phyloP scores from a whole-genome alignment of 2,329 filamentous ascomycete species.

The Plectosphaerella cucumerina region DNA sequence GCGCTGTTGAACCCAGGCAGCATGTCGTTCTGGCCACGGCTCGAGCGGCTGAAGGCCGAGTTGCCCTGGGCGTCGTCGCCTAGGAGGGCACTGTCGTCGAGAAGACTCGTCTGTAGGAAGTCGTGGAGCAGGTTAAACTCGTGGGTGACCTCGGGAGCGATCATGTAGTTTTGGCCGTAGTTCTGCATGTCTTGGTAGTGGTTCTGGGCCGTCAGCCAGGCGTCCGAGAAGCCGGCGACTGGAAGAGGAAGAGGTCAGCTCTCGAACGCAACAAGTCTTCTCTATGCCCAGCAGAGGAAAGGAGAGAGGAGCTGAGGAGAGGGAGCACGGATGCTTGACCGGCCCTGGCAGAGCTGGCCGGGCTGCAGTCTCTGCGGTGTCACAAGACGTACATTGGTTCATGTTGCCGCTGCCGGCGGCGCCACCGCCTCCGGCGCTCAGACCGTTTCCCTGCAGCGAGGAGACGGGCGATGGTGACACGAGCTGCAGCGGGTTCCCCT shows the following conservation, averaged over 20 bases:
- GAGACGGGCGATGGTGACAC: slow-evolving; percentile 69
- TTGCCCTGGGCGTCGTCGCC: slow-evolving; percentile 61
- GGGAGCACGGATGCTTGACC: background rate
- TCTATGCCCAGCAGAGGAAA: slow-evolving; percentile 2
- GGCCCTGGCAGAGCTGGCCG: slow-evolving; percentile 16
- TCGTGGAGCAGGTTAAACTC: slow-evolving; percentile 97
- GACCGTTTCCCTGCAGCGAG: slow-evolving; percentile 58
- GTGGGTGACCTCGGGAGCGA: slow-evolving; percentile 85
- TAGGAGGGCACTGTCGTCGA: slow-evolving; percentile 75
- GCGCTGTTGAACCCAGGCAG: slow-evolving; percentile 36
- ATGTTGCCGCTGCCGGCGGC: slow-evolving; percentile 47
- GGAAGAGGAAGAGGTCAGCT: slow-evolving; percentile 10
- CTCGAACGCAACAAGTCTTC: slow-evolving; percentile 4
- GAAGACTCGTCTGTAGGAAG: slow-evolving; percentile 85
- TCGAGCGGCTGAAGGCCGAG: slow-evolving; percentile 30
- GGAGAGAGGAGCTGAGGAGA: slow-evolving; percentile 13
- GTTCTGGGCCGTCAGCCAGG: slow-evolving; percentile 75
- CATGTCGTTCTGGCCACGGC: slow-evolving; percentile 41
- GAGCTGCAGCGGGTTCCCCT: slow-evolving; percentile 57
- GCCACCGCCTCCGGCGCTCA: slow-evolving; percentile 34
- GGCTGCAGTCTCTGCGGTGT: slow-evolving; percentile 10
- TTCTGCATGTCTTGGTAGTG: slow-evolving; percentile 93
- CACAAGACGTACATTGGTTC: slow-evolving; percentile 66
- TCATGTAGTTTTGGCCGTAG: slow-evolving; percentile 92
- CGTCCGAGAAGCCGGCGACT: slow-evolving; percentile 79